Percentiles rank a stretch among this genome's conserved stretches.
These are phyloP conservation scores for Fusarium sp. DNA, from an alignment of 2,329 filamentous ascomycete genomes.

Conservation along the genomic window DNA sequence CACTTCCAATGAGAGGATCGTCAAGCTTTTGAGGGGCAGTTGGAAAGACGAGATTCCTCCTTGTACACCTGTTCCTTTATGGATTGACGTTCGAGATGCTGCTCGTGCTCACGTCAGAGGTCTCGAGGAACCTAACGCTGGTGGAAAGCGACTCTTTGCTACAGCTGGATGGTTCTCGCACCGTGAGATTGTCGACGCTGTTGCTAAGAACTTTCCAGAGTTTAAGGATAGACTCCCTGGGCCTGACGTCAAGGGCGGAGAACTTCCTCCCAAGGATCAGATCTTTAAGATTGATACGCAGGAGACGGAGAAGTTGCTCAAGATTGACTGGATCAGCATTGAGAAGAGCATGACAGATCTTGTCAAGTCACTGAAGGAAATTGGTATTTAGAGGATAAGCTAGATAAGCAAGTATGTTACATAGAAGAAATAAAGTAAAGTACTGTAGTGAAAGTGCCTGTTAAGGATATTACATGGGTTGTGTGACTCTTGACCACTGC, in stretches of 20 bases:
- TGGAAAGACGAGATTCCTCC: conserved; percentile 57
- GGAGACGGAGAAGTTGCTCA: conserved; percentile 66
- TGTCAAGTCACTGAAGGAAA: conserved; percentile 68
- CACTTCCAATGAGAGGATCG: conserved; percentile 63
- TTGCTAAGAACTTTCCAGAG: conserved; percentile 60
- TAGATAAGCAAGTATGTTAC: neutral
- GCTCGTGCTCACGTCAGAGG: conserved; percentile 63
- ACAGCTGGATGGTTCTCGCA: conserved; percentile 59
- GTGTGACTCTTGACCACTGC: neutral
- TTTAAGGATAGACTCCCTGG: conserved; percentile 58
- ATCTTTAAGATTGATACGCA: conserved; percentile 67
- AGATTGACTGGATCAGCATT: conserved; percentile 68
- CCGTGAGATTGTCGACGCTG: conserved; percentile 54
- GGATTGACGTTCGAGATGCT: conserved; percentile 66
- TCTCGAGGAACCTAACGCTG: conserved; percentile 57
- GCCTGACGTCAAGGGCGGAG: conserved; percentile 55
- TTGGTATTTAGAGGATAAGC: conserved; percentile 39
- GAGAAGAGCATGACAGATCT: conserved; percentile 72
- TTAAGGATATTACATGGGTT: neutral
- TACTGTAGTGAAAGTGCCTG: conserved; percentile 3
- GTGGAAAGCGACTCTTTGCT: conserved; percentile 61
- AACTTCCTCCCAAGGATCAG: conserved; percentile 49
- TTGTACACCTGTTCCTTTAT: conserved; percentile 54
- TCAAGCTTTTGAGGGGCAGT: conserved; percentile 58
- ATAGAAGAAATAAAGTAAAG: neutral